Percentiles rank a stretch among this genome's conserved stretches.
phyloP scores from a whole-genome alignment of 2,329 filamentous ascomycete genomes.

The Colletotrichum somersetense region DNA sequence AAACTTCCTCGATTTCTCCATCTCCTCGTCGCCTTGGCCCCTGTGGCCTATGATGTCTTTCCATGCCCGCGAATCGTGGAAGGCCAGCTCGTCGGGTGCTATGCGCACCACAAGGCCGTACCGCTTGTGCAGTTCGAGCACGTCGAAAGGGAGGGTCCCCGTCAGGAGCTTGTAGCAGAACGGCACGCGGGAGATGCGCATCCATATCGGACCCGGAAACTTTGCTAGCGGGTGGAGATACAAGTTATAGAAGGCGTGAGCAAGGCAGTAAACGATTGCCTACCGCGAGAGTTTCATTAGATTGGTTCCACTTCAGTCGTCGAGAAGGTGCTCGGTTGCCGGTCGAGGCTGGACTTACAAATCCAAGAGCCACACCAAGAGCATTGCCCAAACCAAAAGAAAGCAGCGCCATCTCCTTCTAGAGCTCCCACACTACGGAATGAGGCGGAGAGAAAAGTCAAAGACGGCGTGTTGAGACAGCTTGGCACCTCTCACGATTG shows the following conservation, averaged over 20 bases:
- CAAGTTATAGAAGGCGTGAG: conserved; percentile 45
- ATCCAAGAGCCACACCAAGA: conserved; percentile 8
- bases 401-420: conserved; percentile 14
- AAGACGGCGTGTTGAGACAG: background rate
- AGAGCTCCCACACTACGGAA: background rate
- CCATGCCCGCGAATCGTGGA: conserved; percentile 53
- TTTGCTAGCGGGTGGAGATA: conserved; percentile 49
- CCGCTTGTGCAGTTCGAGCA: conserved; percentile 51
- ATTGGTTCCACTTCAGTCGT: background rate
- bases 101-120: conserved; percentile 62
- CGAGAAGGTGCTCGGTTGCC: background rate
- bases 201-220: conserved; percentile 47
- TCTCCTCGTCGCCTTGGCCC: conserved; percentile 28
- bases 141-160: conserved; percentile 47
- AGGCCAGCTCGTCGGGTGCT: conserved; percentile 61
- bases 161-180: conserved; percentile 36
- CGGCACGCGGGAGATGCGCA: conserved; percentile 22
- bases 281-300: conserved; percentile 19
- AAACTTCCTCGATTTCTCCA: conserved; percentile 37
- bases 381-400: conserved; percentile 27
- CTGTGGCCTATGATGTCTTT: conserved; percentile 56
- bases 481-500: conserved; percentile 7
- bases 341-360: conserved; percentile 18
- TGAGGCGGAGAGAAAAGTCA: background rate
- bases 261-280: conserved; percentile 18